phyloP scores from a whole-genome alignment of 2,329 filamentous ascomycete genomes.

The Ceratocystis cacaofunesta region DNA sequence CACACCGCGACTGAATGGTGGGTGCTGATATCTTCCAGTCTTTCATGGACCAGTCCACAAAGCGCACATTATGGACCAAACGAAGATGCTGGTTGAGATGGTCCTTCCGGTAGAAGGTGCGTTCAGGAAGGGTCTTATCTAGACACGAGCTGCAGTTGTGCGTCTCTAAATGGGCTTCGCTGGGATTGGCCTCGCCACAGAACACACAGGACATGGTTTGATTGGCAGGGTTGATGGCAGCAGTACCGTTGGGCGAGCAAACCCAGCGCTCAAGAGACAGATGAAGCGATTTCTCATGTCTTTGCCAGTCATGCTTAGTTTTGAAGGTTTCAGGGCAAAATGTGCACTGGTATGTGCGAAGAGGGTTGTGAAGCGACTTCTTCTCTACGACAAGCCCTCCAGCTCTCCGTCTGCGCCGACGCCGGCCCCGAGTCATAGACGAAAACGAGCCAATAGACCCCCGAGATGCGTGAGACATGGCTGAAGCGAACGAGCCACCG shows the following conservation, averaged over 20 bases:
- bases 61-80: slow-evolving; percentile 49
- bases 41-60: slow-evolving; percentile 48
- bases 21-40: slow-evolving; percentile 45
- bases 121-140: slow-evolving; percentile 46
- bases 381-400: slow-evolving; percentile 25
- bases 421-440: slow-evolving; percentile 32
- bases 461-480: slow-evolving; percentile 42
- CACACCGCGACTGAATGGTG: slow-evolving; percentile 47
- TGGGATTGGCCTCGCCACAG: slow-evolving; percentile 40
- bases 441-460: slow-evolving; percentile 40
- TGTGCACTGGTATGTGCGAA: slow-evolving; percentile 50
- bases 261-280: slow-evolving; percentile 52
- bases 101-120: slow-evolving; percentile 52
- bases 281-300: slow-evolving; percentile 55
- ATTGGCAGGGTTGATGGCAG: slow-evolving; percentile 42
- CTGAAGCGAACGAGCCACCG: slow-evolving; percentile 42
- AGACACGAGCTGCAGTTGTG: slow-evolving; percentile 51
- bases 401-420: slow-evolving; percentile 34
- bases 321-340: slow-evolving; percentile 55
- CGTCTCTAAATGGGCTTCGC: slow-evolving; percentile 39
- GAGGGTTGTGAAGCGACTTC: slow-evolving; percentile 27
- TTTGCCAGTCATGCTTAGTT: slow-evolving; percentile 55
- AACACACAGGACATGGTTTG: slow-evolving; percentile 44
- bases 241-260: slow-evolving; percentile 43
- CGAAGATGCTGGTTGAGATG: slow-evolving; percentile 52